phyloP scores from a whole-genome alignment of 805 yeast genomes.

The Groenewaldozyma tartarivorans region DNA sequence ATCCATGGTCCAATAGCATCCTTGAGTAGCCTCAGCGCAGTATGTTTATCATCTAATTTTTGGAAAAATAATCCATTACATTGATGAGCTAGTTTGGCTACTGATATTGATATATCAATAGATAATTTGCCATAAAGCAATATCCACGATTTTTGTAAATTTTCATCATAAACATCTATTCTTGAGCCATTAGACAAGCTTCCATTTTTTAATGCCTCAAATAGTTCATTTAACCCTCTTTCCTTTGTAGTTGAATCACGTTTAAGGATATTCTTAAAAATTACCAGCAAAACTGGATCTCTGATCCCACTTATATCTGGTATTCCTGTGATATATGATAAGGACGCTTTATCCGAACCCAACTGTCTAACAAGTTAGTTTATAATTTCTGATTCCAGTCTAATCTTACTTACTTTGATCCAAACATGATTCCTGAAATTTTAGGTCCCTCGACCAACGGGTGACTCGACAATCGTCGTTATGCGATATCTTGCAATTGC shows the following conservation, averaged over 20 bases:
- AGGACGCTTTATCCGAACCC: conserved; percentile 49
- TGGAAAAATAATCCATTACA: conserved; percentile 49
- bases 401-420: no score
- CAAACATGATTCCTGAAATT: no score
- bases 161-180: conserved; percentile 35
- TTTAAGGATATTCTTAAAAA: conserved; percentile 70
- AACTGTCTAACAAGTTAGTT: no score
- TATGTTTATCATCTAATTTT: conserved; percentile 37
- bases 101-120: conserved; percentile 56
- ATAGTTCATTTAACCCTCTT: conserved; percentile 56
- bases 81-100: conserved; percentile 54
- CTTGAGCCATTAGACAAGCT: no score
- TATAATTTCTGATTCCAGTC: no score
- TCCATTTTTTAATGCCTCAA: no score
- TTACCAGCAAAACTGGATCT: conserved; percentile 43
- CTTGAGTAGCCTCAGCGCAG: conserved; percentile 53
- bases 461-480: no score
- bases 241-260: conserved; percentile 81
- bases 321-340: conserved; percentile 66
- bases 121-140: conserved; percentile 77
- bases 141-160: conserved; percentile 55
- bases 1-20: conserved; percentile 69
- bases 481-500: no score
- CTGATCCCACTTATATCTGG: conserved; percentile 55
- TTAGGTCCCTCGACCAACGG: no score